Evolutionary conservation across 208 protist genomes (phyloP).

Genomic region (Crithidia sp.): DNA sequence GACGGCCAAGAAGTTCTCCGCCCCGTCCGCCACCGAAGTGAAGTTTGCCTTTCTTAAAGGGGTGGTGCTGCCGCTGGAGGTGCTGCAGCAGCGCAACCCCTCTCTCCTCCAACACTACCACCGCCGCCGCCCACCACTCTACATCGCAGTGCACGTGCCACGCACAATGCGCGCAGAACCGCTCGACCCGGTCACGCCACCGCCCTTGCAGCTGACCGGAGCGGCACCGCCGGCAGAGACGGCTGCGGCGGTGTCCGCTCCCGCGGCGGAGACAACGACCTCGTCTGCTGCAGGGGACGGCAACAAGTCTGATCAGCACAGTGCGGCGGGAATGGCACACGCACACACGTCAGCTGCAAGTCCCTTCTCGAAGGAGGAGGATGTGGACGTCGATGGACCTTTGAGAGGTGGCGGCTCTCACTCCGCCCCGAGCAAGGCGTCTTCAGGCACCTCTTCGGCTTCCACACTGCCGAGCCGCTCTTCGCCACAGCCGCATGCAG

Average conservation of each 20-base stretch:
- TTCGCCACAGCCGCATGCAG: background rate
- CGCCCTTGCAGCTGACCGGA: background rate
- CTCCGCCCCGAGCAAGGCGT: background rate
- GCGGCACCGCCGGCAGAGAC: background rate
- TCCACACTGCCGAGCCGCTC: slow-evolving; percentile 6
- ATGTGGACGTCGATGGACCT: slow-evolving; percentile 12
- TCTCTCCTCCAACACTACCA: background rate
- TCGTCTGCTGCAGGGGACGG: background rate
- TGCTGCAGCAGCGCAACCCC: slow-evolving; percentile 41
- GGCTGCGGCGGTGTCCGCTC: background rate
- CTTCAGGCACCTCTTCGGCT: background rate
- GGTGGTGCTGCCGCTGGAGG: slow-evolving; percentile 35
- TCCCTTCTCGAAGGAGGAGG: background rate
- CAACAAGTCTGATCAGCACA: too few species aligned
- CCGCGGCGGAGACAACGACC: background rate
- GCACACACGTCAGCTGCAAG: background rate
- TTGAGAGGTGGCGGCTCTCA: background rate
- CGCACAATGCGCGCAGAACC: slow-evolving; percentile 14
- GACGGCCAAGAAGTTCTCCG: slow-evolving; percentile 7
- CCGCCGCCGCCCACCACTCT: slow-evolving; percentile 13
- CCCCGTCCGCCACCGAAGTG: background rate
- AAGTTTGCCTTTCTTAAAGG: slow-evolving; percentile 47
- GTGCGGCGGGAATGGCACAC: background rate
- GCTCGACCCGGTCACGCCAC: background rate
- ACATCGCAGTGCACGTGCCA: slow-evolving; percentile 23